phyloP scores from a whole-genome alignment of 495 filamentous ascomycete species.

The Penicillium psychrofluorescens region DNA sequence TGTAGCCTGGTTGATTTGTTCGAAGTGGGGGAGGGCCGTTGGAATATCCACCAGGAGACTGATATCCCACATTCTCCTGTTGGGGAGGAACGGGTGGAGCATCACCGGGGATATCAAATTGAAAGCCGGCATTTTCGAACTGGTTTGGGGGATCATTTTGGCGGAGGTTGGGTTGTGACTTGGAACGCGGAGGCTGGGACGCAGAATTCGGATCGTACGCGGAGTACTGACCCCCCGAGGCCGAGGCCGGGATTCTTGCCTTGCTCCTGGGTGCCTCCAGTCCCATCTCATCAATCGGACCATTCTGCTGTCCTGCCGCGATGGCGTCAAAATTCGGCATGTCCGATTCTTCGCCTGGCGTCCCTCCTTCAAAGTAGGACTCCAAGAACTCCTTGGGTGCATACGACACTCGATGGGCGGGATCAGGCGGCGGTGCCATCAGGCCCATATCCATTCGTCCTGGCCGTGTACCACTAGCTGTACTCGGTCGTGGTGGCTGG shows the following conservation, averaged over 20 bases:
- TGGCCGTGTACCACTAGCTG: constrained; percentile 18
- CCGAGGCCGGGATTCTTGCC: constrained; percentile 9
- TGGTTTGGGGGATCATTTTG: constrained; percentile 40
- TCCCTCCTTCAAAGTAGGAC: constrained; percentile 28
- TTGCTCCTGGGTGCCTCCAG: constrained; percentile 26
- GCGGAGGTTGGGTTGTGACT: constrained; percentile 63
- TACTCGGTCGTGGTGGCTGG: constrained; percentile 18
- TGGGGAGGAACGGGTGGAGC: constrained; percentile 42
- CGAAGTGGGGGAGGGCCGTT: constrained; percentile 19
- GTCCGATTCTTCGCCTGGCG: constrained; percentile 39
- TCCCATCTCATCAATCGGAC: constrained; percentile 45
- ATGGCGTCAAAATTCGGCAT: constrained; percentile 72
- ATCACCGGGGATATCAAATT: constrained; percentile 66
- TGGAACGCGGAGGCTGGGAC: constrained; percentile 39
- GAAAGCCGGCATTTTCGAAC: constrained; percentile 42
- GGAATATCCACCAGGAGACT: constrained; percentile 1
- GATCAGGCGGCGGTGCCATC: constrained; percentile 10
- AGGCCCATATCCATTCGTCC: constrained; percentile 9
- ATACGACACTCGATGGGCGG: constrained; percentile 17
- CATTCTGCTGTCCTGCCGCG: constrained; percentile 27
- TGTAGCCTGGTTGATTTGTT: constrained; percentile 14
- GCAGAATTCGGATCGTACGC: constrained; percentile 29
- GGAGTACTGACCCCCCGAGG: constrained; percentile 21
- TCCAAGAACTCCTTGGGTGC: constrained; percentile 30
- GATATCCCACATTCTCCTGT: constrained; percentile 24